Conservation (phyloP, 169 alveolate species). For the Cryptosporidium parvum region DNA sequence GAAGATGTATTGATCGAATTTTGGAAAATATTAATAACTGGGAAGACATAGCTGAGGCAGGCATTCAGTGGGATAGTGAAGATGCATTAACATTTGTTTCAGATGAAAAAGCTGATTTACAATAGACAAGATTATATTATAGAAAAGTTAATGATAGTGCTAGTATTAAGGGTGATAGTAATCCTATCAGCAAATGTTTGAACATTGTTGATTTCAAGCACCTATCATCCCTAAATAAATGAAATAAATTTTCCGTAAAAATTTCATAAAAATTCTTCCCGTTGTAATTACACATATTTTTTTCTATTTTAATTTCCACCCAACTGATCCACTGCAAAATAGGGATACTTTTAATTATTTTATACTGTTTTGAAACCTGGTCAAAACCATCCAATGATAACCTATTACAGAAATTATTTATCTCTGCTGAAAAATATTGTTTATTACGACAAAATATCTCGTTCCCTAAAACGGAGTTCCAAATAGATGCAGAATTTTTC, state of each 20-base stretch:
- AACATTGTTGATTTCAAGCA: constrained; percentile 42
- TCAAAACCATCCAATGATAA: constrained; percentile 10
- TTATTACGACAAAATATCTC: constrained; percentile 18
- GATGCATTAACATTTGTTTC: constrained; percentile 59
- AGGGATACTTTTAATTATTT: constrained; percentile 41
- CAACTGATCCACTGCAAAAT: constrained; percentile 53
- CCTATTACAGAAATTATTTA: background rate
- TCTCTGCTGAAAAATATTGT: background rate
- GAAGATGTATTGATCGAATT: constrained; percentile 60
- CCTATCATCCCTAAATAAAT: constrained; percentile 22
- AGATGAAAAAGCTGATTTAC: constrained; percentile 15
- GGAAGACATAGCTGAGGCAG: constrained; percentile 77
- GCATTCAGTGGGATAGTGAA: constrained; percentile 62
- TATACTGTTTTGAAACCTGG: constrained; percentile 19
- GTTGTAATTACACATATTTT: background rate
- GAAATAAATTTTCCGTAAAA: constrained; percentile 9
- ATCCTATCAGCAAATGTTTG: constrained; percentile 21
- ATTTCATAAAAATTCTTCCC: background rate
- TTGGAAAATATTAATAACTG: constrained; percentile 66
- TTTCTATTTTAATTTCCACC: background rate
- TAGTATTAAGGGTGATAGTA: constrained; percentile 29
- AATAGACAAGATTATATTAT: constrained; percentile 4
- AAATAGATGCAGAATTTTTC: constrained; percentile 42
- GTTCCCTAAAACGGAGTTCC: constrained; percentile 66
- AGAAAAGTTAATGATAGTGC: constrained; percentile 28